A percentile compares a stretch with the other conserved stretches of the same genome.
phyloP scores from a whole-genome alignment of 2,329 filamentous ascomycete species.

The Emericellopsis cladophorae region DNA sequence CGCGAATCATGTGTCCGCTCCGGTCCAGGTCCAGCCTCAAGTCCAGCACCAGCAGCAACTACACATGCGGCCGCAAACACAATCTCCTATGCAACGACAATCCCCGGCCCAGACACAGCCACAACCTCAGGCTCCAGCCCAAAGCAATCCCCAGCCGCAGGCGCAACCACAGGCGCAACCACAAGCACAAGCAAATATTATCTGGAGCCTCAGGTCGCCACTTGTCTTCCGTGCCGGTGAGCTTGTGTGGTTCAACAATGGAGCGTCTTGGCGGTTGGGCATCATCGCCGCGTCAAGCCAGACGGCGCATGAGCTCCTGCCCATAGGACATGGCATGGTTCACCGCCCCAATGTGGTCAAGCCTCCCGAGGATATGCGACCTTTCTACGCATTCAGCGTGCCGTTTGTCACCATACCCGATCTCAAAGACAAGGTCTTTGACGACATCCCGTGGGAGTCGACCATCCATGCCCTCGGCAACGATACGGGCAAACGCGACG shows the following conservation, averaged over 20 bases:
- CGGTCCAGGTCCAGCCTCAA: slow-evolving; percentile 2
- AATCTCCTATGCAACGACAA: too few species aligned
- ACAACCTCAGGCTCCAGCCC: not conserved
- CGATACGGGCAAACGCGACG: slow-evolving; percentile 20
- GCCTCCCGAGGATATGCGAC: slow-evolving; percentile 27
- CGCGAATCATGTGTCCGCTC: too few species aligned
- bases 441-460: slow-evolving; percentile 28
- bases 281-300: slow-evolving; percentile 20
- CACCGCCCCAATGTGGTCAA: slow-evolving; percentile 25
- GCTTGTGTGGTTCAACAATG: slow-evolving; percentile 36
- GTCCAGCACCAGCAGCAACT: slow-evolving; percentile 5
- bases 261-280: slow-evolving; percentile 33
- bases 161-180: not conserved
- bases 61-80: too few species aligned
- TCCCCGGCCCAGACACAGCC: slow-evolving; percentile 2
- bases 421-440: slow-evolving; percentile 24
- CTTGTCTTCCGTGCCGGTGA: slow-evolving; percentile 34
- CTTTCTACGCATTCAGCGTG: slow-evolving; percentile 38
- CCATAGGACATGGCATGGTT: slow-evolving; percentile 24
- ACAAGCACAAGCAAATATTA: slow-evolving; percentile 3
- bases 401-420: slow-evolving; percentile 26
- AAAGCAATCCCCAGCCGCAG: not conserved
- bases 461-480: slow-evolving; percentile 21
- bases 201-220: slow-evolving; percentile 19
- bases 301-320: slow-evolving; percentile 22